Evolutionary conservation across 257 asterid species (phyloP), one percentile per base, ranked within the genome.

Genomic region (Thymus mandschuricus): DNA sequence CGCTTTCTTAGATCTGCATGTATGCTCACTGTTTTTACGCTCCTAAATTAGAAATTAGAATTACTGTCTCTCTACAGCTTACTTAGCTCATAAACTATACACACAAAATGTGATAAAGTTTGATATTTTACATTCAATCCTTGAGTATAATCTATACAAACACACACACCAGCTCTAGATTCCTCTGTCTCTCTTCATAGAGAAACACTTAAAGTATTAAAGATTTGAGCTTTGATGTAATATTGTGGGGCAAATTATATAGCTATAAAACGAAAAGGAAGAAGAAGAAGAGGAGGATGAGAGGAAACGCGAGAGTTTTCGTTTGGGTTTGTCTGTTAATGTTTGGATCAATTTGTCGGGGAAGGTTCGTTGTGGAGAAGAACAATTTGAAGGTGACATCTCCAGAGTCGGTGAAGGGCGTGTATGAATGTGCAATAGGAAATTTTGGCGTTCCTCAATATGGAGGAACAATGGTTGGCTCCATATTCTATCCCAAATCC

Each of bases 391-490:
- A 63, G 76, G 81, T 85, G 71, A 82, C 86, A 69, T 58, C 84
- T 6, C 90, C 90, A 6, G 79, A 30, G 30, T 80, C 87, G 1
- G 45, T 85, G 54, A 85, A 61, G 68, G 86, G 78, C 30, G 81
- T 71, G 5, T 78, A 85, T 31, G 87, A 85, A 74, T 78, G 84
- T 60, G 90, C 90, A 30, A 82, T 85, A n/a, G 89, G 89, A 48
- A 85, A 85, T 66, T 85, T 85, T 50, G 89, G 89, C 3, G 84
- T 85, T n/a, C 89, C 89, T 29, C 85, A 85, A 35, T 85, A 85
- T 73, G 89, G 89, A 45, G 89, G 89, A 28, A 79, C 87, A 5
- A 55, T 85, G 89, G 77, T 82, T 10, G 89, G 89, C 3, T 75
- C 83, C 8, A 62, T 85, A 4, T 80, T 80, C 54, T 85, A 85